A percentile compares a stretch with the other conserved stretches of the same genome.
phyloP scores from a whole-genome alignment of 1,284 basidiomycete genomes.

The Naganishia albida region DNA sequence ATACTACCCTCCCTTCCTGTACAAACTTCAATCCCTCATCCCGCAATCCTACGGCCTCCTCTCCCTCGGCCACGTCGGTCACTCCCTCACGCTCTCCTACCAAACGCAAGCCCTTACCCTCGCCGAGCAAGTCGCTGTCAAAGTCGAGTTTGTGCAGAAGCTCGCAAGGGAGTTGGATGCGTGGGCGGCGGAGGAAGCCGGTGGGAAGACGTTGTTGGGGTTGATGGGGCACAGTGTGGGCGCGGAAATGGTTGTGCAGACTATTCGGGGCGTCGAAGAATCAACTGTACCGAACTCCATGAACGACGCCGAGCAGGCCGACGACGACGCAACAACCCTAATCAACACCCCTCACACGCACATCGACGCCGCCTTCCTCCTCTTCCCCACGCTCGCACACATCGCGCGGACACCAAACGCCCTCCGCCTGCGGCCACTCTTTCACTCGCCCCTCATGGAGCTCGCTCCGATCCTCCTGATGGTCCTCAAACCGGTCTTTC shows the following conservation, averaged over 20 bases:
- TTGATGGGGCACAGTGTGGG: slow-evolving; percentile 53
- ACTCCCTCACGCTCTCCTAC: slow-evolving; percentile 38
- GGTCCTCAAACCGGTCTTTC: slow-evolving; percentile 40
- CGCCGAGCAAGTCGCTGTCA: slow-evolving; percentile 44
- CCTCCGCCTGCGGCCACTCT: slow-evolving; percentile 45
- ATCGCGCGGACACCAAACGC: slow-evolving; percentile 36
- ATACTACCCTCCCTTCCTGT: slow-evolving; percentile 52
- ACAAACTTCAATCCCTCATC: slow-evolving; percentile 44
- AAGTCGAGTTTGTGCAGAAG: slow-evolving; percentile 46
- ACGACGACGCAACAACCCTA: background rate
- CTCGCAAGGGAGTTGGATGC: slow-evolving; percentile 36
- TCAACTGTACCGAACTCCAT: background rate
- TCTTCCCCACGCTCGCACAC: slow-evolving; percentile 37
- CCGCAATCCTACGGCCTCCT: slow-evolving; percentile 48
- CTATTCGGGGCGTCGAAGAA: slow-evolving; percentile 35
- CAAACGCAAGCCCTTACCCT: slow-evolving; percentile 43
- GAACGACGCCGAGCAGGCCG: background rate
- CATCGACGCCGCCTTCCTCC: slow-evolving; percentile 29
- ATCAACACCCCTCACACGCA: background rate
- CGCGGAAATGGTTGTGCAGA: slow-evolving; percentile 46
- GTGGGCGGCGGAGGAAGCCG: slow-evolving; percentile 35
- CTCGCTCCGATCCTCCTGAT: slow-evolving; percentile 41
- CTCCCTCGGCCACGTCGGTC: slow-evolving; percentile 50
- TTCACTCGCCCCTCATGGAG: slow-evolving; percentile 41
- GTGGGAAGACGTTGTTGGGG: slow-evolving; percentile 34